A percentile compares a stretch with the other conserved stretches of the same genome.
These are phyloP conservation scores for Penicillium waksmanii DNA, from an alignment of 495 filamentous ascomycete genomes.

Conservation along the genomic window DNA sequence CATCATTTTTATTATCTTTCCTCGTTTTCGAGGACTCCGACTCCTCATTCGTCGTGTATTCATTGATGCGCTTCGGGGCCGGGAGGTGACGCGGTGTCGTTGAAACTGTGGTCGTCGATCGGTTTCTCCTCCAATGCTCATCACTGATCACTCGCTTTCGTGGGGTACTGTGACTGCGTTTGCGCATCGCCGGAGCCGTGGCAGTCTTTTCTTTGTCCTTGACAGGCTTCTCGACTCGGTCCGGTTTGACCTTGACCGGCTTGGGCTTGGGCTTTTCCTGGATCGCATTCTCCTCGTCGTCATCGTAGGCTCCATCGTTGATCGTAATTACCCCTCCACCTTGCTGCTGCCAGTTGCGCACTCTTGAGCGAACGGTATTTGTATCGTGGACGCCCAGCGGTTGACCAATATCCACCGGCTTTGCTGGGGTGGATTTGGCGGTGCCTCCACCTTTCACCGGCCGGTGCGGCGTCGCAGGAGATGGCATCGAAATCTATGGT, in stretches of 20 bases:
- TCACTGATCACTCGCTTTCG: slow-evolving; percentile 82
- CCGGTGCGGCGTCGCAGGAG: slow-evolving; percentile 45
- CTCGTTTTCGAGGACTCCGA: slow-evolving; percentile 24
- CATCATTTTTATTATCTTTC: slow-evolving; percentile 27
- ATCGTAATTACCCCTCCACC: slow-evolving; percentile 60
- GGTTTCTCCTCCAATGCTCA: slow-evolving; percentile 67
- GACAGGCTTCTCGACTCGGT: not conserved
- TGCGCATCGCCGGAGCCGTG: slow-evolving; percentile 22
- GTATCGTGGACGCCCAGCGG: slow-evolving; percentile 58
- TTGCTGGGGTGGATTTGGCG: slow-evolving; percentile 41
- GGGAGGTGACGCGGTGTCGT: slow-evolving; percentile 55
- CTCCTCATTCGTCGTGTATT: slow-evolving; percentile 48
- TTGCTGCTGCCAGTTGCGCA: slow-evolving; percentile 77
- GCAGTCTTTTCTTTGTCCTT: slow-evolving; percentile 15
- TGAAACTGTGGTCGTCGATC: slow-evolving; percentile 51
- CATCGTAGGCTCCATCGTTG: slow-evolving; percentile 41
- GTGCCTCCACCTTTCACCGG: slow-evolving; percentile 45
- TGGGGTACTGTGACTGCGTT: slow-evolving; percentile 59
- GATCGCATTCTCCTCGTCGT: slow-evolving; percentile 43
- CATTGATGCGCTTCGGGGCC: slow-evolving; percentile 48
- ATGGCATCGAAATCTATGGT: slow-evolving; percentile 48
- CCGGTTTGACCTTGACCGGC: slow-evolving; percentile 29
- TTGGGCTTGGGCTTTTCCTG: slow-evolving; percentile 32
- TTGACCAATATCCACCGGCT: slow-evolving; percentile 54
- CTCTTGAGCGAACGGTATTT: slow-evolving; percentile 66